Base-by-base conservation (phyloP, 2,329 filamentous ascomycete species). In the Curvularia sp. region DNA sequence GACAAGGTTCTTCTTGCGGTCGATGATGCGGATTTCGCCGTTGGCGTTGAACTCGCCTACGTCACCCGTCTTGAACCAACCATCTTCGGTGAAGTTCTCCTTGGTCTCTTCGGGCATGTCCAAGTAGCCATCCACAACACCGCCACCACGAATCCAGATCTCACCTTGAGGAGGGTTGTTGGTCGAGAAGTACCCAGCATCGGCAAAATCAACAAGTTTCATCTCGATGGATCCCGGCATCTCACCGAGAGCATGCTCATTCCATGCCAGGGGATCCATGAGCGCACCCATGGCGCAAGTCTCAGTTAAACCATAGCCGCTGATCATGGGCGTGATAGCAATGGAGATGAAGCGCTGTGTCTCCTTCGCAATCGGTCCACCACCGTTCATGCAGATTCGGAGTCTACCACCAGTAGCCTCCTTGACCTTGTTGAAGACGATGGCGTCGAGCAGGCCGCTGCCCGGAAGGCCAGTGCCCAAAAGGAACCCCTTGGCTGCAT, bases 51-150 rank as follows among this genome's bases (percentile, higher is more conserved):
- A 95, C 76, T 97, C 91, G 70, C 94, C 94, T 76, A 98, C 95
- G 72, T 98, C 94, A 60, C 94, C 94, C 15, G 93, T 96, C 84
- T 90, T 94, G 86, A 98, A 98, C 95, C 95, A 98, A 49, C 92
- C 92, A 70, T 97, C 95, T 3, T 87, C 77, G 1, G 91, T 93
- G 63, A 94, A 85, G 5, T 90, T 84, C 74, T 90, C 89, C 71
- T 81, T 77, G 36, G 92, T 97, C 80, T 97, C 93, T 68, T 94
- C 87, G 15, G 91, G 88, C 74, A 97, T 91, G 60, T 96, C 84
- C 74, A 89, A 93, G 80, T 98, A 98, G 36, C 88, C 89, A 32
- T 83, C 83, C 53, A 91, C 86, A 45, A 98, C 89, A 60, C 89
- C 83, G 49, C 83, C 82, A 51, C 94, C 95, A 57, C 91, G 89